Conservation (phyloP, 23 red algal species). For the Pyropia haitanensis region DNA sequence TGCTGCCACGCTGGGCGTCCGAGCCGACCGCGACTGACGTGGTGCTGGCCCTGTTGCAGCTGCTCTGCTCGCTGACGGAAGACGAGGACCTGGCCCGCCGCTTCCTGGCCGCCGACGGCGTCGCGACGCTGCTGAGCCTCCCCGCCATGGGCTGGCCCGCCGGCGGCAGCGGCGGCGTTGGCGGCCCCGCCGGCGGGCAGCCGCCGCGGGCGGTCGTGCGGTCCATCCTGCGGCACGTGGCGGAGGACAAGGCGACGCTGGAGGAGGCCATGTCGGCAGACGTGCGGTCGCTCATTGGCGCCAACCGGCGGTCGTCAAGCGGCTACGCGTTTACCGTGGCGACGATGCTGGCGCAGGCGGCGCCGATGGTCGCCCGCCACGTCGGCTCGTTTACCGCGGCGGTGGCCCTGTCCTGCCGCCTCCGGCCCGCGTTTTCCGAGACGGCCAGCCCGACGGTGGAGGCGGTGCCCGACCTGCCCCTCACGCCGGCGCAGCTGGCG, state of each 20-base stretch:
- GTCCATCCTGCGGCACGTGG: constrained; percentile 41
- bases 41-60: constrained; percentile 27
- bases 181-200: constrained; percentile 5
- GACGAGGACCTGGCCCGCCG: constrained; percentile 24
- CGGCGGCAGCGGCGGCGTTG: neutral
- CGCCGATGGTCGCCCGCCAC: constrained; percentile 27
- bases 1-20: too few species aligned
- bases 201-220: constrained; percentile 14
- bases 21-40: constrained; percentile 6
- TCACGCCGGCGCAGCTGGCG: constrained; percentile 6
- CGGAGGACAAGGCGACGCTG: constrained; percentile 45
- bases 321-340: constrained; percentile 14
- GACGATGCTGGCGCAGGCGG: constrained; percentile 13
- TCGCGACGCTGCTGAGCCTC: constrained; percentile 12
- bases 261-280: constrained; percentile 49
- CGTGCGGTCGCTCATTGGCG: constrained; percentile 10
- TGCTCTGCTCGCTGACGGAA: constrained; percentile 16
- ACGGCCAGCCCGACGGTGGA: constrained; percentile 2
- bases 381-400: constrained; percentile 26
- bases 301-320: constrained; percentile 6
- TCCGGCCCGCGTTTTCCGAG: neutral
- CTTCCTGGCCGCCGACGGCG: constrained; percentile 7
- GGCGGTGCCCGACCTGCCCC: constrained; percentile 3
- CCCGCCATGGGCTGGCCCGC: constrained; percentile 7
- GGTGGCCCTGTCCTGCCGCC: constrained; percentile 1